Conservation (phyloP, 805 yeast species). For the Sugiyamaella valdiviana region DNA sequence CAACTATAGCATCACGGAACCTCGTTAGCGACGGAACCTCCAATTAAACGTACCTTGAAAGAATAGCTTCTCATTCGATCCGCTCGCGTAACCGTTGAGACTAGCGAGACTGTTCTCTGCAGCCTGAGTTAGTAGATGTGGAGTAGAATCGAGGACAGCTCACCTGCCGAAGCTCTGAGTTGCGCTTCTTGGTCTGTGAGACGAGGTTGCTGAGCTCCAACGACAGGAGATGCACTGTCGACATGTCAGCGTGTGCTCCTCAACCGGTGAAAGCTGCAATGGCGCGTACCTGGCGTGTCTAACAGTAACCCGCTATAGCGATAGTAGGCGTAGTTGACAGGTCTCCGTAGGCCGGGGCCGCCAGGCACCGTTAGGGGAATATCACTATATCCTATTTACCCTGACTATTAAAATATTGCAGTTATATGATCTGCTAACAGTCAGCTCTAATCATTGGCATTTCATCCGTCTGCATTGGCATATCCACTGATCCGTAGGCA, state of each 20-base stretch:
- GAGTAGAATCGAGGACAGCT: slow-evolving; percentile 20
- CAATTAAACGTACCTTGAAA: slow-evolving; percentile 20
- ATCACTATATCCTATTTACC: not conserved
- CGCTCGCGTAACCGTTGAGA: slow-evolving; percentile 34
- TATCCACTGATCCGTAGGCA: not conserved
- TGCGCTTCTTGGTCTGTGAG: slow-evolving; percentile 66
- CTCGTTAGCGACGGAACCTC: not conserved
- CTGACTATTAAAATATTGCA: not conserved
- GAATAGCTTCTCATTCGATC: slow-evolving; percentile 22
- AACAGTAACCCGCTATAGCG: too few relatives aligned
- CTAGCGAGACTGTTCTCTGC: slow-evolving; percentile 45
- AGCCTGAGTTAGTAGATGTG: not conserved
- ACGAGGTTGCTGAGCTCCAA: slow-evolving; percentile 56
- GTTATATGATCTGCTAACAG: not conserved
- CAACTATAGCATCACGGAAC: not conserved
- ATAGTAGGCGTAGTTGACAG: too few relatives aligned
- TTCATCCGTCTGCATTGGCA: too few relatives aligned
- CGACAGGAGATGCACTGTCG: slow-evolving; percentile 43
- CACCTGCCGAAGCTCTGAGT: slow-evolving; percentile 58
- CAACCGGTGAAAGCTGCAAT: not conserved
- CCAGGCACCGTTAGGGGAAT: not conserved
- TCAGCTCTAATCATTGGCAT: not conserved
- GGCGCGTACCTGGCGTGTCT: not conserved
- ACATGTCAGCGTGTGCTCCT: slow-evolving; percentile 29
- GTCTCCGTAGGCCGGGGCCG: too few relatives aligned